These are phyloP conservation scores for Daphne laureola DNA, from an alignment of 441 rosid genomes.

Conservation along the genomic window DNA sequence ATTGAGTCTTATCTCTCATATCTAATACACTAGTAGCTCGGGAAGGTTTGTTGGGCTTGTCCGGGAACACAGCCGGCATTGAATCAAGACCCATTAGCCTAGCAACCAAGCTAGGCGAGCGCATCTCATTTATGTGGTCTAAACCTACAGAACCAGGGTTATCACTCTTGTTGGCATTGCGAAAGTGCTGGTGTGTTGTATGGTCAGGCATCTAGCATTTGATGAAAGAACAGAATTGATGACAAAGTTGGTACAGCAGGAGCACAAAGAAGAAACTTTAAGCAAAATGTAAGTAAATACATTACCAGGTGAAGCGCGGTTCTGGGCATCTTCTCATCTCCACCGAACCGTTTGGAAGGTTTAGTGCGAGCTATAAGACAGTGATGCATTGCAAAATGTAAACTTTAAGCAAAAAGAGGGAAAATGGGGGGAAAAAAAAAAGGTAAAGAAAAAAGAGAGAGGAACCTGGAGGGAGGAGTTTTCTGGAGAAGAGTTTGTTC, in stretches of 20 bases:
- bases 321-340: conserved; percentile 79
- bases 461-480: conserved; percentile 68
- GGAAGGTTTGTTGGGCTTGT: conserved; percentile 38
- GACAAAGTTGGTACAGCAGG: not conserved
- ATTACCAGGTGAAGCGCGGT: conserved; percentile 59
- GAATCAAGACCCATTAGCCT: conserved; percentile 97
- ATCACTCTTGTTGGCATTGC: conserved; percentile 35
- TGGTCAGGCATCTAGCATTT: conserved; percentile 66
- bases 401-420: conserved; percentile 3
- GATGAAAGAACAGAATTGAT: conserved; percentile 6
- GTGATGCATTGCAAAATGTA: conserved; percentile 12
- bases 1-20: conserved; percentile 17
- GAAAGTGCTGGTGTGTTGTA: conserved; percentile 63
- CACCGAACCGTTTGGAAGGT: conserved; percentile 50
- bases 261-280: too few species aligned
- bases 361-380: conserved; percentile 43
- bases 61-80: conserved; percentile 52
- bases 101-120: conserved; percentile 71
- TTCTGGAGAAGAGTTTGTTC: conserved; percentile 57
- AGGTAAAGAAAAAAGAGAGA: not conserved
- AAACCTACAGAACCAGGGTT: conserved; percentile 17
- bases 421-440: too few species aligned
- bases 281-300: too few species aligned
- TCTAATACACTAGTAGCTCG: conserved; percentile 22
- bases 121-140: conserved; percentile 51